These are phyloP conservation scores for Fusarium nisikadoi DNA, from an alignment of 2,329 filamentous ascomycete species.

Conservation along the genomic window DNA sequence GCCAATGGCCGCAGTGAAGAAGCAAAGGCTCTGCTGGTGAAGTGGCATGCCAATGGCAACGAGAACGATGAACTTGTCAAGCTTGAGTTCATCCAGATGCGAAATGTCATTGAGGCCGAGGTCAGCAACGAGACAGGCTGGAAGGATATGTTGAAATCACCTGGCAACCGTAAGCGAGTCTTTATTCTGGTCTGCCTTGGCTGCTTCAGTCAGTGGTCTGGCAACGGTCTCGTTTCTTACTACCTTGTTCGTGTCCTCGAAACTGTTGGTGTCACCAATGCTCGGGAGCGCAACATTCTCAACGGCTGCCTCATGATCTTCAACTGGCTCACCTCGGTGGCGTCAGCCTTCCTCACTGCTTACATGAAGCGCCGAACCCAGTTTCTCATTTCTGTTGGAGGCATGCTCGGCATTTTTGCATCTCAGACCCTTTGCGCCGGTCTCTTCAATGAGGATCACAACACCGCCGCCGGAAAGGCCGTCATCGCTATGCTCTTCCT, in stretches of 20 bases:
- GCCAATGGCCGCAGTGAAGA: slow-evolving; percentile 51
- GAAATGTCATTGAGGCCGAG: slow-evolving; percentile 28
- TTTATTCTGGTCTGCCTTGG: slow-evolving; percentile 23
- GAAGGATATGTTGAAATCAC: slow-evolving; percentile 13
- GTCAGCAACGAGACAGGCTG: slow-evolving; percentile 15
- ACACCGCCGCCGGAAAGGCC: neutral
- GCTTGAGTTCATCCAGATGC: slow-evolving; percentile 31
- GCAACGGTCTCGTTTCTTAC: slow-evolving; percentile 25
- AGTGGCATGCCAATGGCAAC: slow-evolving; percentile 19
- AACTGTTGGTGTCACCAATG: slow-evolving; percentile 9
- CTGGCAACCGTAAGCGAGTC: slow-evolving; percentile 17
- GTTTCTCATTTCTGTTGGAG: slow-evolving; percentile 23
- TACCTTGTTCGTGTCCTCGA: slow-evolving; percentile 18
- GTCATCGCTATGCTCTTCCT: slow-evolving; percentile 26
- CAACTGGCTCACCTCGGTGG: slow-evolving; percentile 34
- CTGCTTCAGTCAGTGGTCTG: slow-evolving; percentile 33
- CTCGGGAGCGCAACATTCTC: slow-evolving; percentile 25
- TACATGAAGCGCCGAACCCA: slow-evolving; percentile 33
- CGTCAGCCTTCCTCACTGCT: slow-evolving; percentile 17
- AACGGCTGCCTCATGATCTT: slow-evolving; percentile 37
- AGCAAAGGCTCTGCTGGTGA: slow-evolving; percentile 34
- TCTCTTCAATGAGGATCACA: slow-evolving; percentile 24
- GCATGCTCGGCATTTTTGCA: slow-evolving; percentile 30
- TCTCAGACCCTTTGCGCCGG: slow-evolving; percentile 27
- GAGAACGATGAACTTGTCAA: slow-evolving; percentile 1